Evolutionary conservation across 1,284 basidiomycete genomes (phyloP).

Genomic region (Puccinia coronata): DNA sequence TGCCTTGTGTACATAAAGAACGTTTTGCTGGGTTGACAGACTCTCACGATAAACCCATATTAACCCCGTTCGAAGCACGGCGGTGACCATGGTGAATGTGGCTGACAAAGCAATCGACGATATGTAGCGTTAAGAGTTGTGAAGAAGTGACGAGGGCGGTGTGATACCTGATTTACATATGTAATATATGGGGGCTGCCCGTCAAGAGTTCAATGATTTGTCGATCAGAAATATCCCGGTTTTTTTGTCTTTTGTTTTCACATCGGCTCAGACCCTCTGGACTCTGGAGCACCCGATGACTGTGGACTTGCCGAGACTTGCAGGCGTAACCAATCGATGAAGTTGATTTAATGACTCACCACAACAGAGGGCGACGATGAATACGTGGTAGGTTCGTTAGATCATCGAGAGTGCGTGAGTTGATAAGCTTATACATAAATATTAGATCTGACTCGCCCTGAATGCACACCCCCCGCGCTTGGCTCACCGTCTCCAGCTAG

Average conservation of each 20-base stretch:
- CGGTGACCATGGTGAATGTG: background rate
- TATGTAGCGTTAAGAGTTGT: background rate
- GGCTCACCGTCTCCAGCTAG: background rate
- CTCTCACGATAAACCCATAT: background rate
- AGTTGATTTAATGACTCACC: too few species aligned
- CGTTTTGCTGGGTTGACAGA: too few species aligned
- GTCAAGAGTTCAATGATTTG: background rate
- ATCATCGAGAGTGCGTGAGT: too few species aligned
- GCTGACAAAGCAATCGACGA: background rate
- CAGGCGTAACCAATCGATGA: too few species aligned
- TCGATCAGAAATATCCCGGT: too few species aligned
- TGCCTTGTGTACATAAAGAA: too few species aligned
- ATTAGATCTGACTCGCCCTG: background rate
- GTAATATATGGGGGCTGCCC: background rate
- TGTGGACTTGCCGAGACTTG: too few species aligned
- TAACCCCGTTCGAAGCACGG: background rate
- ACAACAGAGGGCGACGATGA: background rate
- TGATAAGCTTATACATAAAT: too few species aligned
- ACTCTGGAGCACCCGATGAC: too few species aligned
- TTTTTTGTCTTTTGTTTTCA: too few species aligned
- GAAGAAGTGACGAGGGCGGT: background rate
- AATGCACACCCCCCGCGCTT: background rate
- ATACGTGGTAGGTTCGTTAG: background rate
- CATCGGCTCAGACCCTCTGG: too few species aligned
- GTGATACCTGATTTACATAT: too few species aligned